phyloP scores from a whole-genome alignment of 768 basidiomycete species.

The Tephrocybe sp. region DNA sequence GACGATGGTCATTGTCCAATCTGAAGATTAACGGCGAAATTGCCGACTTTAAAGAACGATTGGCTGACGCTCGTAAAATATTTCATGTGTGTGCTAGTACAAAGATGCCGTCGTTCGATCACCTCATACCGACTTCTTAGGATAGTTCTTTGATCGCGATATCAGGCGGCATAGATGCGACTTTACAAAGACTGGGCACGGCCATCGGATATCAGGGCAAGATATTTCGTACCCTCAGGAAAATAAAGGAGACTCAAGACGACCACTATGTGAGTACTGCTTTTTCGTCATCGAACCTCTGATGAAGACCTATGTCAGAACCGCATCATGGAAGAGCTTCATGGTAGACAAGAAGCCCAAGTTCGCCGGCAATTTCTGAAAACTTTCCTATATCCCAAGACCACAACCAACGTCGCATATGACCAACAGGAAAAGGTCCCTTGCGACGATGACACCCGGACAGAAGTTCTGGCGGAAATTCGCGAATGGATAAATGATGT shows the following conservation, averaged over 20 bases:
- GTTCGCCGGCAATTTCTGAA: background rate
- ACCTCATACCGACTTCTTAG: slow-evolving; percentile 8
- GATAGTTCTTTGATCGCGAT: slow-evolving; percentile 13
- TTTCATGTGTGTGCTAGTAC: slow-evolving; percentile 6
- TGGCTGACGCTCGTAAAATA: slow-evolving; percentile 6
- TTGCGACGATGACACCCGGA: slow-evolving; percentile 6
- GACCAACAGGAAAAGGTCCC: slow-evolving; percentile 4
- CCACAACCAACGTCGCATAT: background rate
- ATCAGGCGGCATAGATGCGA: slow-evolving; percentile 12
- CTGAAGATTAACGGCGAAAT: slow-evolving; percentile 10
- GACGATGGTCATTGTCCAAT: slow-evolving; percentile 1
- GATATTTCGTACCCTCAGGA: background rate
- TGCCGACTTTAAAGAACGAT: slow-evolving; percentile 9
- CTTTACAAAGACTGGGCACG: slow-evolving; percentile 1
- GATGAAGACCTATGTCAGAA: background rate
- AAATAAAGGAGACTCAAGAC: slow-evolving; percentile 5
- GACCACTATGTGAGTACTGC: background rate
- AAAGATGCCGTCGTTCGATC: background rate
- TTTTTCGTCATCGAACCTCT: background rate
- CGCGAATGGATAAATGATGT: slow-evolving; percentile 4
- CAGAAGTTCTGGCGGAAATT: slow-evolving; percentile 5
- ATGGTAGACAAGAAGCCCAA: background rate
- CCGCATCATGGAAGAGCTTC: background rate
- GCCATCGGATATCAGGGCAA: background rate
- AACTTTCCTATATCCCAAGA: background rate